Evolutionary conservation across 345 rosid genomes (phyloP).

Genomic region (Dovyalis caffra): DNA sequence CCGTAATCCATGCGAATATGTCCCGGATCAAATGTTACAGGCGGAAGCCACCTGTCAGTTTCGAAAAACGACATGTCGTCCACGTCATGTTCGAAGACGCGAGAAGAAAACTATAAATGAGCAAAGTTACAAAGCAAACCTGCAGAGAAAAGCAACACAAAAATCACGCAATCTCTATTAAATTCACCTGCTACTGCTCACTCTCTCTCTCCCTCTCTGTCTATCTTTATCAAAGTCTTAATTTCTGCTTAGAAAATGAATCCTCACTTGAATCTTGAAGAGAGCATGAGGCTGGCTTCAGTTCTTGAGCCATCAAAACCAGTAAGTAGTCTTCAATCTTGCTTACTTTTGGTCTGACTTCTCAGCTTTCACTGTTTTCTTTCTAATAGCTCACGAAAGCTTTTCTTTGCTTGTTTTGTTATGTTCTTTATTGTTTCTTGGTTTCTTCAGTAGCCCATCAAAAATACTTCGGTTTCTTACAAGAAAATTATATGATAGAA

Average conservation of each 20-base stretch:
- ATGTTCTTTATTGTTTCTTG: background rate
- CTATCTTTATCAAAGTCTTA: background rate
- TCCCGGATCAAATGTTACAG: no score
- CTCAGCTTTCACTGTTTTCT: background rate
- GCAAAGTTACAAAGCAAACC: background rate
- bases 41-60: background rate
- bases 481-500: background rate
- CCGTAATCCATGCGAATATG: no score
- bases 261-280: slow-evolving; percentile 53
- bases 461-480: background rate
- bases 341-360: background rate
- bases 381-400: background rate
- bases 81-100: background rate
- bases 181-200: background rate
- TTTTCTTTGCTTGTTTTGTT: background rate
- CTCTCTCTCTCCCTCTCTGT: background rate
- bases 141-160: background rate
- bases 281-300: slow-evolving; percentile 61
- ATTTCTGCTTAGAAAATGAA: slow-evolving; percentile 19
- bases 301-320: slow-evolving; percentile 66
- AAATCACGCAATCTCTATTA: background rate
- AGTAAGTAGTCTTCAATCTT: slow-evolving; percentile 24
- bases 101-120: background rate
- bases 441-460: background rate
- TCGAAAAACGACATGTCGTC: background rate